Evolutionary conservation across 2,329 filamentous ascomycete species (phyloP), one percentile per base, ranked within the genome.

Genomic region (Dichotomopilus funicola): DNA sequence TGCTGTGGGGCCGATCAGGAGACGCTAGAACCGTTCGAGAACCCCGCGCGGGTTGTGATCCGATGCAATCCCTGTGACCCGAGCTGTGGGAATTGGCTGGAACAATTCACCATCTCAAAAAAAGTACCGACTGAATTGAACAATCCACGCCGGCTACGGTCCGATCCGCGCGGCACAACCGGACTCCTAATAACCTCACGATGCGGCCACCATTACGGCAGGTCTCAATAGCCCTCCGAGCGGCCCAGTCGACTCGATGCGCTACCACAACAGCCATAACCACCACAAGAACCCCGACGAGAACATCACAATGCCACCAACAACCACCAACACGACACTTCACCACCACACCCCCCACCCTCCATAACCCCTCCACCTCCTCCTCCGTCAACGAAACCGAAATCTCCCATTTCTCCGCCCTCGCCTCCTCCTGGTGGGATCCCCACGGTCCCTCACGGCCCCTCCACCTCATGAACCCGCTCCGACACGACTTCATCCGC

Each of bases 401-500:
- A 75, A 83, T 99, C 61, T 88, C 88, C 13, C 94, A 99, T 76
- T 99, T 99, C 81, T 91, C 91, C 67, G 84, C 85, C 60, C 89
- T 99, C 66, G 94, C 94, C 62, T 89, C 88, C 62, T 87, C 87
- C 65, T 99, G 94, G 94, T 99, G 94, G 94, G 91, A 97, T 72
- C 89, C 92, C 1, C 85, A 96, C 68, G 94, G 94, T 51, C 87
- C 92, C 6, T 96, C 91, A 4, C 85, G 92, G 41, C 84, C 96
- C 56, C 83, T 99, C 2, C 94, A 99, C 72, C 86, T 96, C 63
- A 97, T 99, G 92, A 97, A 99, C 74, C 94, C 94, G 1, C 82
- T 96, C 46, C 91, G 94, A 37, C 91, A 97, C 74, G 85, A 91
- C 72, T 97, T 97, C 73, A 94, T 96, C 70, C 78, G 78, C 27